Percentiles rank a stretch among this genome's conserved stretches.
Conservation (phyloP, 768 basidiomycete genomes). For the Boletus speciosus region DNA sequence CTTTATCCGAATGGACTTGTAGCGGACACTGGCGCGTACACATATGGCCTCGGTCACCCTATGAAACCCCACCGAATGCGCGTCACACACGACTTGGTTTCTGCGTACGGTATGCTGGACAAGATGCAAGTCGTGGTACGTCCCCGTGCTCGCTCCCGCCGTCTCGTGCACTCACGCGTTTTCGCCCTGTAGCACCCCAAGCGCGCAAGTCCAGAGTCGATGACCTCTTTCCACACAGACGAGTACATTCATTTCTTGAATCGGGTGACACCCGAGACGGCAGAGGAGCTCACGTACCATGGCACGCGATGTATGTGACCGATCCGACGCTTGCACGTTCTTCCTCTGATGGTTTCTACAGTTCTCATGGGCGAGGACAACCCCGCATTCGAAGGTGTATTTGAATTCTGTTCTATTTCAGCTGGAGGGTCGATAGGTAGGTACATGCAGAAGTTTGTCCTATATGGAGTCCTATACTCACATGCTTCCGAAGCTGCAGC, state of each 20-base stretch:
- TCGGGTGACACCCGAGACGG: constrained; percentile 88
- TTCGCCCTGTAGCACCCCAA: constrained; percentile 54
- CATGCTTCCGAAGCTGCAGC: constrained; percentile 60
- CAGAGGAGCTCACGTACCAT: constrained; percentile 77
- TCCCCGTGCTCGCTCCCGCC: not conserved
- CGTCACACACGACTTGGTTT: constrained; percentile 88
- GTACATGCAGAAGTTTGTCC: constrained; percentile 20
- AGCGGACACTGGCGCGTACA: constrained; percentile 75
- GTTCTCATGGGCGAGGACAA: constrained; percentile 86
- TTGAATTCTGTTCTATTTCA: constrained; percentile 95
- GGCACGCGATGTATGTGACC: constrained; percentile 73
- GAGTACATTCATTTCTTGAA: constrained; percentile 94
- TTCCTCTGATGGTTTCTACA: constrained; percentile 16
- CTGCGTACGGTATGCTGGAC: constrained; percentile 89
- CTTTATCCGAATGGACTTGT: constrained; percentile 2
- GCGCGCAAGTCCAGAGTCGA: constrained; percentile 65
- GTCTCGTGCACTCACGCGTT: not conserved
- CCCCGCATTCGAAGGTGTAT: constrained; percentile 93
- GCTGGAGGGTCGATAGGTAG: constrained; percentile 91
- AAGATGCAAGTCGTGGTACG: constrained; percentile 88
- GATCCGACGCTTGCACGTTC: not conserved
- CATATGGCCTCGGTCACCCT: constrained; percentile 84
- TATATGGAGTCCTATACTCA: not conserved
- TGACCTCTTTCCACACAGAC: constrained; percentile 97
- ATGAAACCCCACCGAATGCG: constrained; percentile 97